These are phyloP conservation scores for Yamadazyma triangularis DNA, from an alignment of 1,139 yeast genomes.

Conservation along the genomic window DNA sequence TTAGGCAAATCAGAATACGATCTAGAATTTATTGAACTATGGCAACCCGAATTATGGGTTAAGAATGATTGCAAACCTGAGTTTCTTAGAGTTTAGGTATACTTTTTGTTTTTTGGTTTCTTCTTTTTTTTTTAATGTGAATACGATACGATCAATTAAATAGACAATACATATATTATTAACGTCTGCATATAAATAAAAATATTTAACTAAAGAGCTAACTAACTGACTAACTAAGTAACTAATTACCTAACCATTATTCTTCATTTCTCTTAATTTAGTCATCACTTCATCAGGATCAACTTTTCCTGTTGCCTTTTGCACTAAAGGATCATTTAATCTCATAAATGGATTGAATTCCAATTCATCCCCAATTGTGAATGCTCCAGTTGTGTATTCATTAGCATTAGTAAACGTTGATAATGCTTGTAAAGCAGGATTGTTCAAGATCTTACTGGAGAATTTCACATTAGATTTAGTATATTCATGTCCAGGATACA, in stretches of 20 bases:
- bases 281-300: conserved; percentile 57
- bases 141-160: no score
- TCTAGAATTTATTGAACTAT: conserved; percentile 55
- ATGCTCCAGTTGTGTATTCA: conserved; percentile 78
- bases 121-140: background rate
- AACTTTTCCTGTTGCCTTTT: conserved; percentile 36
- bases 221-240: no score
- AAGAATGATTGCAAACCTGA: conserved; percentile 31
- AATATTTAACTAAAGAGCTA: no score
- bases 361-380: conserved; percentile 81
- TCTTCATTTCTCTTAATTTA: conserved; percentile 66
- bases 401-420: conserved; percentile 46
- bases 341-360: conserved; percentile 88
- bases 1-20: conserved; percentile 92
- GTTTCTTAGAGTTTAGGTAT: conserved; percentile 21
- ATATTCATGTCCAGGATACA: conserved; percentile 95
- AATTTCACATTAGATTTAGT: conserved; percentile 78
- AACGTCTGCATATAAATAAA: no score
- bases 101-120: background rate
- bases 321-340: conserved; percentile 53
- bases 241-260: conserved; percentile 30
- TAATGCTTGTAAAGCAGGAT: conserved; percentile 52
- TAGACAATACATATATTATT: no score
- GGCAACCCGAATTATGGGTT: conserved; percentile 44
- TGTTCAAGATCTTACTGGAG: conserved; percentile 57